Evolutionary conservation across 1,139 yeast species (phyloP), one percentile per base, ranked within the genome.

Genomic region (Wickerhamiella pararugosa): DNA sequence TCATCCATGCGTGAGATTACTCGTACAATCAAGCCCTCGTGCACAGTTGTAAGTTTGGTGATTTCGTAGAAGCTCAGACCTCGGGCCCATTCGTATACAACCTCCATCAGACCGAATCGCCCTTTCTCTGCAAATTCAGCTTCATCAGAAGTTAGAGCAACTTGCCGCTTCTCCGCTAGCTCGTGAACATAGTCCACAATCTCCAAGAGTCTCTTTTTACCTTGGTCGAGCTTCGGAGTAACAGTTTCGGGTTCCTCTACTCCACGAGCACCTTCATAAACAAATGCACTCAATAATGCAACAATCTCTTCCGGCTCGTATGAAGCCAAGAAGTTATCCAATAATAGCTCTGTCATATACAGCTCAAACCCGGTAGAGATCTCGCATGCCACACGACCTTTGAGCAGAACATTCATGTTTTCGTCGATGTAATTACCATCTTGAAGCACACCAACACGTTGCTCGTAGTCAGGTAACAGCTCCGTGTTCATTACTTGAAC

Each of bases 11-110:
- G 72, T 2, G 95, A 84, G 41, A 90, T 90, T 6, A 90, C 97
- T 54, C 98, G 71, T n/a, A 90, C 98, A 59, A 90, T 92, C 0
- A 96, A 83, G 32, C 99, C 99, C 62, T 90, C 99, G 30, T 92
- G 90, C 55, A 87, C 96, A 21, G 75, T 76, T 49, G 93, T 81
- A 50, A 84, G 70, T 47, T 75, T 79, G 79, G 87, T 90, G 51
- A 90, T 90, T 45, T 83, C 92, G 50, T 80, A 80, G 64, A 90
- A 90, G 1, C 92, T 71, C 69, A 86, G 70, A 1, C 98, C 99
- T 51, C 93, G 71, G 1, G 97, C 96, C 99, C 99, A 90, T 61
- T 90, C 97, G 58, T 90, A 90, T 4, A 90, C 94, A 8, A 86
- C 95, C 58, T 86, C 90, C 60, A 83, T 81, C 55, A 90, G 68